phyloP scores from a whole-genome alignment of 768 basidiomycete genomes.

The Lentinula detonsa region DNA sequence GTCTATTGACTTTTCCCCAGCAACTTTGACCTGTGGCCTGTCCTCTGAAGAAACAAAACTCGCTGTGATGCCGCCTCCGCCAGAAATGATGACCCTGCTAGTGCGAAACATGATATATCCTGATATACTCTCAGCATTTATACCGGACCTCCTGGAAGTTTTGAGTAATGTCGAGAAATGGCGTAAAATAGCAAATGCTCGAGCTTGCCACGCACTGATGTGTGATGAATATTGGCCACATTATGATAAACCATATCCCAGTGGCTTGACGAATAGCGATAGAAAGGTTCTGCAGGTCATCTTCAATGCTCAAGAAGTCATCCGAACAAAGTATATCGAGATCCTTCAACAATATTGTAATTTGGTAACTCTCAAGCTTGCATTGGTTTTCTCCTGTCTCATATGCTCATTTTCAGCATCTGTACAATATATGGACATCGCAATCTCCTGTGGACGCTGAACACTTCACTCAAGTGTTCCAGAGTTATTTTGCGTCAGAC shows the following conservation, averaged over 20 bases:
- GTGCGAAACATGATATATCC: constrained; percentile 4
- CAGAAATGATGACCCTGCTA: neutral
- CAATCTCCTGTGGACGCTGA: neutral
- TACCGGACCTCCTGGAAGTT: constrained; percentile 2
- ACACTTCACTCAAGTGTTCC: neutral
- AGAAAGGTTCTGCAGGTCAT: neutral
- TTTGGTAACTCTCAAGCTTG: neutral
- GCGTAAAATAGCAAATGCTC: neutral
- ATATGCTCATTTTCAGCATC: neutral
- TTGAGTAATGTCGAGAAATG: neutral
- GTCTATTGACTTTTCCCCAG: neutral
- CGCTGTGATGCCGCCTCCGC: neutral
- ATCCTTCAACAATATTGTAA: neutral
- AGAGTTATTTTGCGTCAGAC: neutral
- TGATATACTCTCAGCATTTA: neutral
- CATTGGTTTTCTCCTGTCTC: no score
- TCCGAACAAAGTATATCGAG: neutral
- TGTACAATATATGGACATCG: neutral
- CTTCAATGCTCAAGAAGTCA: neutral
- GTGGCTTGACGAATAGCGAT: neutral
- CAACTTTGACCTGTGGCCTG: neutral
- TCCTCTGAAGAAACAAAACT: neutral
- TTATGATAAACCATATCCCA: neutral
- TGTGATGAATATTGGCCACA: neutral
- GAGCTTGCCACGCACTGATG: neutral